Base-by-base conservation (phyloP, 345 rosid genomes). In the Lagerstroemia speciosa region DNA sequence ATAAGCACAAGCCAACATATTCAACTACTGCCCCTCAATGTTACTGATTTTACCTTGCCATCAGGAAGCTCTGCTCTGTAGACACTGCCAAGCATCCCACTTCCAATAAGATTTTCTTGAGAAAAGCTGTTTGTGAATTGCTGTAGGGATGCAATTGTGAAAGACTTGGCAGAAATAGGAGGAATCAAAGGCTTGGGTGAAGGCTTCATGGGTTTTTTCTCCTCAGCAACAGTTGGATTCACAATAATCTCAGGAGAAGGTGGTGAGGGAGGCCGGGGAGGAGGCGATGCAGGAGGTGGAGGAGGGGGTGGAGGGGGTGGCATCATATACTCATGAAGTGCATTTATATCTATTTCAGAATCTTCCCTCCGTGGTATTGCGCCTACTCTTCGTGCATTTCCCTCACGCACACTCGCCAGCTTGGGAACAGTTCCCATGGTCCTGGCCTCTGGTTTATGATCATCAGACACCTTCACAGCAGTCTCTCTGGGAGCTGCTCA, bases 71-170 rank as follows among this genome's bases (percentile, higher is more conserved):
- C 80, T 67, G 99, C 99, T 73, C 85, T 82, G 67, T 92, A 95
- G 71, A 95, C 97, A 78, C 73, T 87, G 57, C 99, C 99, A 37
- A 95, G 90, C 97, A 88, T 95, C 71, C 99, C 99, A 7, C 81
- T 78, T 71, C 97, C 98, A 32, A 95, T 78, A 64, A 87, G 78
- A 79, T 90, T 95, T 67, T 92, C 98, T 79, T 81, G 96, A 75
- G 97, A 85, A 83, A 95, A 95, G 87, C 99, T 95, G 67, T 88
- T 88, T 33, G 99, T 95, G 72, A 81, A 90, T 72, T 88, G 97
- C 73, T 95, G 99, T 83, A 95, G 99, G 67, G 88, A 83, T 53
- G 99, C 99, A 71, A 95, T 88, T 67, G 89, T 86, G 73, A 86
- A 95, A 72, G 83, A 81, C 81, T 76, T 90, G 45, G 91, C 97